These are phyloP conservation scores for Leccinum boreale DNA, from an alignment of 768 basidiomycete genomes.

Conservation along the genomic window DNA sequence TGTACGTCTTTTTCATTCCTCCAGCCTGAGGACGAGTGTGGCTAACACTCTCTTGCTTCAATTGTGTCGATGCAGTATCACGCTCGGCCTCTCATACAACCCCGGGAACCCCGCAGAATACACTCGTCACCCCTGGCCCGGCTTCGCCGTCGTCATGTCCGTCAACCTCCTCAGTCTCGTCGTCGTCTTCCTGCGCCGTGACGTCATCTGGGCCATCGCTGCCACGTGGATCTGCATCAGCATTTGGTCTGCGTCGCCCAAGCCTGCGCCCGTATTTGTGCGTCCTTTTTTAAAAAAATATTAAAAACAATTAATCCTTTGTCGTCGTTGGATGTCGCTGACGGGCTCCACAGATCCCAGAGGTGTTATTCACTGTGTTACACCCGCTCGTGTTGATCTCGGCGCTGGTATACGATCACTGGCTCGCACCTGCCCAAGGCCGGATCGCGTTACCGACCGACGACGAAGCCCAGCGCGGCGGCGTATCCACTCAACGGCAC, in stretches of 20 bases:
- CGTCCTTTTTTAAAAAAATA: constrained; percentile 27
- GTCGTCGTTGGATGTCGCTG: background rate
- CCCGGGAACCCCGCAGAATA: constrained; percentile 52
- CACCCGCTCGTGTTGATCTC: constrained; percentile 60
- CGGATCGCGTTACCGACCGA: constrained; percentile 44
- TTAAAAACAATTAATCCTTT: background rate
- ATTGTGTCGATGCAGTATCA: constrained; percentile 46
- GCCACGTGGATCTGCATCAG: constrained; percentile 72
- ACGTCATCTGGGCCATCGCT: constrained; percentile 73
- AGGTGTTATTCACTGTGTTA: constrained; percentile 59
- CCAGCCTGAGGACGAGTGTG: background rate
- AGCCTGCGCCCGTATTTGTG: constrained; percentile 64
- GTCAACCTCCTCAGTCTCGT: constrained; percentile 60
- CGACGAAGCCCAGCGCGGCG: constrained; percentile 20
- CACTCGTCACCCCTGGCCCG: constrained; percentile 63
- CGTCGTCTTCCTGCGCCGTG: constrained; percentile 53
- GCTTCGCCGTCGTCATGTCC: constrained; percentile 62
- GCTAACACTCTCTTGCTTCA: background rate
- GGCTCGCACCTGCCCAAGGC: constrained; percentile 25
- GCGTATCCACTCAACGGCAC: background rate
- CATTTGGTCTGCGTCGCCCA: constrained; percentile 58
- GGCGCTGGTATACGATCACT: constrained; percentile 38
- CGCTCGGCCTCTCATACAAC: constrained; percentile 59
- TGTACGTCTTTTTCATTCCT: constrained; percentile 31
- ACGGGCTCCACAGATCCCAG: constrained; percentile 45